phyloP scores from a whole-genome alignment of 1,284 basidiomycete species.

The Dichomitus squalens region DNA sequence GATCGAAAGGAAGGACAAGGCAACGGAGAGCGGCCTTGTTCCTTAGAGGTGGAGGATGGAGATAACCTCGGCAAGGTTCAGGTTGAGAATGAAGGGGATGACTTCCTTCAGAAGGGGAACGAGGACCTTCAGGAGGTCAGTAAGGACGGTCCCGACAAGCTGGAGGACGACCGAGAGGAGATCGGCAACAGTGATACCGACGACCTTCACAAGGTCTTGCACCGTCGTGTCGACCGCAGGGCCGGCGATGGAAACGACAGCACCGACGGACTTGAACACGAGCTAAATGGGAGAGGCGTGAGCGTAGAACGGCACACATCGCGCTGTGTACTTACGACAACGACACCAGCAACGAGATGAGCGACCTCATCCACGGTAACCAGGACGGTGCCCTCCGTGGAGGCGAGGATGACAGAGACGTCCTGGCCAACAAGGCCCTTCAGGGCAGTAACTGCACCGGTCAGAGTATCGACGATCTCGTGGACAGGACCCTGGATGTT shows the following conservation, averaged over 20 bases:
- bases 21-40: neutral
- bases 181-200: slow-evolving; percentile 34
- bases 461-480: slow-evolving; percentile 36
- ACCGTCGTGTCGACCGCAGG: slow-evolving; percentile 29
- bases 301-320: too few species aligned
- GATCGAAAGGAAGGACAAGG: neutral
- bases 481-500: slow-evolving; percentile 31
- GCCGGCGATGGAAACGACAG: slow-evolving; percentile 37
- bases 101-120: slow-evolving; percentile 22
- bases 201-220: slow-evolving; percentile 28
- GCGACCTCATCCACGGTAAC: slow-evolving; percentile 36
- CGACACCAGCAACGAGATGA: slow-evolving; percentile 32
- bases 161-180: slow-evolving; percentile 34
- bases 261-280: slow-evolving; percentile 40
- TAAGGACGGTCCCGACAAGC: slow-evolving; percentile 30
- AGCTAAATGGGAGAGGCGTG: too few species aligned
- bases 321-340: slow-evolving; percentile 22
- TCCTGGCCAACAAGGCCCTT: slow-evolving; percentile 38
- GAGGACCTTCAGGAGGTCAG: slow-evolving; percentile 31
- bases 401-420: slow-evolving; percentile 34
- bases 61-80: slow-evolving; percentile 28
- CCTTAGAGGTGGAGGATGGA: slow-evolving; percentile 26
- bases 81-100: slow-evolving; percentile 23
- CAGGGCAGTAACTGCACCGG: slow-evolving; percentile 33
- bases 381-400: slow-evolving; percentile 31